Evolutionary conservation across 352 stramenopile species (phyloP), one percentile per base, ranked within the genome.

Genomic region (Globisporangium spiculum): DNA sequence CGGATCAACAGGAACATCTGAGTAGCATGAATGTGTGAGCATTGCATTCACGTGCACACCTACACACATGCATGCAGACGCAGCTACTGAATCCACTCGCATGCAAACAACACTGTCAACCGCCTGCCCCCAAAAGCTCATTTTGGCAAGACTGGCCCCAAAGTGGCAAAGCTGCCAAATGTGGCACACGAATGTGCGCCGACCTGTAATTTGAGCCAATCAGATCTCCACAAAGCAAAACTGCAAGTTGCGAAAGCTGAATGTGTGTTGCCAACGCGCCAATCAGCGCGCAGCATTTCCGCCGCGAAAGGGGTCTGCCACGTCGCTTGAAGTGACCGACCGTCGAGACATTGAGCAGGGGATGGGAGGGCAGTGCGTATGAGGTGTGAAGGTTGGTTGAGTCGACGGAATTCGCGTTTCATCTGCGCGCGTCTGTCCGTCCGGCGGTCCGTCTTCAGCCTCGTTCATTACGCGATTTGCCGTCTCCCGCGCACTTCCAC

Each of bases 381-480:
- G 27, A 32, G 9, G 36, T 18, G 36, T 5, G 30, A 53, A 54
- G 57, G 57, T 53, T 27, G 57, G 57, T 63, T 27, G 58, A 63
- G 58, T 63, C 58, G 58, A 63, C 55, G 55, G 27, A 61, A 44
- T 36, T 44, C 54, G 57, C 34, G 34, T 38, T 38, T 38, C 34
- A 12, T 8, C 34, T 38, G 34, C 34, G 34, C 34, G 12, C 38
- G 12, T 48, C 38, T 9, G 12, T 48, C 4, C 38, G 38, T 4
- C 38, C 36, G 34, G 4, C 18, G 20, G 57, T 63, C 58, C 36
- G 26, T 54, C 36, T 24, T 36, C 8, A 44, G 27, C 12, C 38
- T 20, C 34, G n/a, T 22, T 54, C 58, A 63, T 63, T 63, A 44
- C 58, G 58, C 58, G 34, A 63, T 63, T 63, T 50, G 58, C 58